A percentile compares a stretch with the other conserved stretches of the same genome.
Conservation (phyloP, 108 stramenopile species). For the Bacterosira constricta region DNA sequence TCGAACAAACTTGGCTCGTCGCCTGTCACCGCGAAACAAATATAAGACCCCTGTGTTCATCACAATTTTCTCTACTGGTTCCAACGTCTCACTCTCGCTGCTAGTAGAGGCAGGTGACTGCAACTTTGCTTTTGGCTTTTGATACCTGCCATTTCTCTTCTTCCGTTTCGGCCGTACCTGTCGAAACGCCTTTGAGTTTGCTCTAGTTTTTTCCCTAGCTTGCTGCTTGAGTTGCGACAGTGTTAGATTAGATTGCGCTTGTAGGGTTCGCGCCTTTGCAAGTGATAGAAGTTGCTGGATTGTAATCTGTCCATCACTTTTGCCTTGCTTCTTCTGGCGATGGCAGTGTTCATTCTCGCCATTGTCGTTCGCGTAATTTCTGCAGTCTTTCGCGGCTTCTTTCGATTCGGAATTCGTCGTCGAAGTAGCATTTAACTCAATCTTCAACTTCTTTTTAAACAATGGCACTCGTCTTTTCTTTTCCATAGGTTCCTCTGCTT, state of each 20-base stretch:
- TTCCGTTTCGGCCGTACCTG: constrained; percentile 2
- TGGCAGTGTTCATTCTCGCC: not conserved
- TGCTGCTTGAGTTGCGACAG: constrained; percentile 15
- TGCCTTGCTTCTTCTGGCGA: not conserved
- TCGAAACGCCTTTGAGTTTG: not conserved
- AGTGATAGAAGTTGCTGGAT: not conserved
- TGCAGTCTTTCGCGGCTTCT: not conserved
- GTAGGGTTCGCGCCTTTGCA: constrained; percentile 2
- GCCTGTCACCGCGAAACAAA: constrained; percentile 52
- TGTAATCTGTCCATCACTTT: not conserved
- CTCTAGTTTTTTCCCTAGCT: constrained; percentile 1
- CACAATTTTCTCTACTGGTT: constrained; percentile 54
- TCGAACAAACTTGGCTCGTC: constrained; percentile 59
- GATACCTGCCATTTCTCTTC: constrained; percentile 8
- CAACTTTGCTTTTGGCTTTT: too few species aligned
- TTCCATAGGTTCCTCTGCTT: not conserved
- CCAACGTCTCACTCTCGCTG: not conserved
- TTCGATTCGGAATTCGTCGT: not conserved
- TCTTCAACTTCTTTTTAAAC: not conserved
- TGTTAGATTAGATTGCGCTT: constrained; percentile 4
- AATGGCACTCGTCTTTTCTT: not conserved
- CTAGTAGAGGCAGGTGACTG: constrained; percentile 5
- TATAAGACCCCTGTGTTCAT: constrained; percentile 68
- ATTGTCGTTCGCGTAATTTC: not conserved
- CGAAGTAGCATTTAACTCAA: not conserved